Percentiles rank a stretch among this genome's conserved stretches.
phyloP scores from a whole-genome alignment of 2,329 filamentous ascomycete species.

The Phialophora tarda region DNA sequence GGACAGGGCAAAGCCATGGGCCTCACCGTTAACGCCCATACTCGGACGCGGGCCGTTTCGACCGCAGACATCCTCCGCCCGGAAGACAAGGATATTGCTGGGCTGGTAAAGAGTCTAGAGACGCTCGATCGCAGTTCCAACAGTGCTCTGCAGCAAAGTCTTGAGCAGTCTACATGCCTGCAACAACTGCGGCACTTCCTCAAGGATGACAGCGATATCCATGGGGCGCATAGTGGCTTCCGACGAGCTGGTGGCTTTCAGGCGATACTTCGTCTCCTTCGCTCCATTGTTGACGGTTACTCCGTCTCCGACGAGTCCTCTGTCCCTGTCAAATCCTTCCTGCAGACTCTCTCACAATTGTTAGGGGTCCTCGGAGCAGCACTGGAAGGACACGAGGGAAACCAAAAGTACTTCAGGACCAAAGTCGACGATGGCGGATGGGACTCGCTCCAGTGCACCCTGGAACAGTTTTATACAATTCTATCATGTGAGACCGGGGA shows the following conservation, averaged over 20 bases:
- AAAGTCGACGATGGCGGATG: conserved; percentile 79
- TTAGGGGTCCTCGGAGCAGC: conserved; percentile 72
- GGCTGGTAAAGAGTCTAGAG: conserved; percentile 41
- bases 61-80: conserved; percentile 36
- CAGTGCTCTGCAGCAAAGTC: conserved; percentile 44
- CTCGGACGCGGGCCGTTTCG: conserved; percentile 37
- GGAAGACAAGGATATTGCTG: conserved; percentile 37
- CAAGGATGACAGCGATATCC: conserved; percentile 58
- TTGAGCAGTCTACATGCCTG: conserved; percentile 61
- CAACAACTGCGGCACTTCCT: conserved; percentile 70
- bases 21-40: conserved; percentile 31
- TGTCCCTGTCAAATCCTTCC: conserved; percentile 53
- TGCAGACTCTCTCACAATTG: conserved; percentile 67
- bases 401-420: conserved; percentile 82
- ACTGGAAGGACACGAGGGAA: conserved; percentile 80
- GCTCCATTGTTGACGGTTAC: conserved; percentile 76
- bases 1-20: conserved; percentile 32
- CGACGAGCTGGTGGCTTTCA: conserved; percentile 80
- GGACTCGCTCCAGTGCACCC: conserved; percentile 73
- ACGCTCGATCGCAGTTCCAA: conserved; percentile 42
- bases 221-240: conserved; percentile 76
- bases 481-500: conserved; percentile 23
- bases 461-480: conserved; percentile 34
- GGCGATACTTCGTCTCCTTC: conserved; percentile 70
- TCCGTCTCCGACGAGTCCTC: conserved; percentile 51